Conservation (phyloP, 371 early-diverging fungal species). For the Circinella umbellata region DNA sequence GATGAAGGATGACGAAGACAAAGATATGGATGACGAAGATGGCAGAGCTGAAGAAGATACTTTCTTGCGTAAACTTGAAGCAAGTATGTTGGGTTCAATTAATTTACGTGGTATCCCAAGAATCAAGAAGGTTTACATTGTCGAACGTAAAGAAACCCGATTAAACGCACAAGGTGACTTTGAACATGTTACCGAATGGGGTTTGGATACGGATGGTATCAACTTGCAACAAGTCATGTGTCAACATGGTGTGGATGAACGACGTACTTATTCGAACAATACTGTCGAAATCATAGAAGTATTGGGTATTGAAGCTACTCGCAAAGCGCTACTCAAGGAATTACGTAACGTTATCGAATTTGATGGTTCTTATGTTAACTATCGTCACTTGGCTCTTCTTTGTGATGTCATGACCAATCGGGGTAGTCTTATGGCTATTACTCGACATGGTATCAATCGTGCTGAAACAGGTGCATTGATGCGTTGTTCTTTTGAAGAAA, state of each 20-base stretch:
- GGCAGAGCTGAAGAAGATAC: conserved; percentile 85
- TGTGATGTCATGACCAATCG: conserved; percentile 99
- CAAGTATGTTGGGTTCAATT: conserved; percentile 85
- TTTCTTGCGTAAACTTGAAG: conserved; percentile 86
- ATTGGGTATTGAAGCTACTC: conserved; percentile 98
- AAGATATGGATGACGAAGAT: conserved; percentile 66
- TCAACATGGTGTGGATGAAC: conserved; percentile 83
- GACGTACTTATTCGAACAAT: conserved; percentile 91
- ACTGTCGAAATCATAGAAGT: conserved; percentile 93
- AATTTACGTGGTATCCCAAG: conserved; percentile 91
- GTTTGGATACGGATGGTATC: conserved; percentile 97
- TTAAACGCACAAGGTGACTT: conserved; percentile 69
- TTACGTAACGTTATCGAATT: conserved; percentile 96
- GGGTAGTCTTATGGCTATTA: conserved; percentile 97
- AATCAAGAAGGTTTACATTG: conserved; percentile 94
- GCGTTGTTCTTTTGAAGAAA: conserved; percentile 99
- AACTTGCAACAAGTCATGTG: conserved; percentile 91
- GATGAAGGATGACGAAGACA: conserved; percentile 65
- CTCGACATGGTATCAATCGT: conserved; percentile 99
- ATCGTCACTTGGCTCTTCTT: conserved; percentile 96
- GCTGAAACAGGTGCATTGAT: conserved; percentile 97
- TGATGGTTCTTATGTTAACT: conserved; percentile 99
- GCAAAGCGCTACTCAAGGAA: conserved; percentile 94
- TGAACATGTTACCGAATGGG: conserved; percentile 76
- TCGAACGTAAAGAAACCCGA: conserved; percentile 71